These are phyloP conservation scores for Eucalyptus caleyi DNA, from an alignment of 345 rosid genomes.

Conservation along the genomic window DNA sequence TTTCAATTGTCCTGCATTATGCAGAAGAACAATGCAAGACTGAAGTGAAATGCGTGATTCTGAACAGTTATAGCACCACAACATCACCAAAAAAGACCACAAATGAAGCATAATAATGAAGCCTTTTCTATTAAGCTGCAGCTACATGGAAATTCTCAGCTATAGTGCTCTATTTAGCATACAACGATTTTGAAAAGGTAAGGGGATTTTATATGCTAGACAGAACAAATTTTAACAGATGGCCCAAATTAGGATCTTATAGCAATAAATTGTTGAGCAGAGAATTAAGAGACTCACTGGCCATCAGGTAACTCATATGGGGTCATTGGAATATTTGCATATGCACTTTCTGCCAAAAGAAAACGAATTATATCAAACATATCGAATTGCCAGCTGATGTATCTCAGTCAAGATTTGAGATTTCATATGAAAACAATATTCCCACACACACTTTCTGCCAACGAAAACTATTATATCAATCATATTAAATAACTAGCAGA, in stretches of 20 bases:
- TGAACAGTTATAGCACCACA: background rate
- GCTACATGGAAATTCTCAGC: background rate
- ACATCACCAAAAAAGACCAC: background rate
- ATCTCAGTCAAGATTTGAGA: background rate
- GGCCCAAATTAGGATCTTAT: background rate
- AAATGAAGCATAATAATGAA: background rate
- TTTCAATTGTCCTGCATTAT: constrained; percentile 75
- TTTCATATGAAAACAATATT: background rate
- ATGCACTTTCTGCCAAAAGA: constrained; percentile 49
- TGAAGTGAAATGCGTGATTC: background rate
- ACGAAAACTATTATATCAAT: background rate
- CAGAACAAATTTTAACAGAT: background rate
- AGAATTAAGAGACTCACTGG: constrained; percentile 53
- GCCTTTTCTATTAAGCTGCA: background rate
- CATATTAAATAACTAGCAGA: background rate
- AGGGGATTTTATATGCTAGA: background rate
- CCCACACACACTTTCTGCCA: background rate
- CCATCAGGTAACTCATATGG: constrained; percentile 99
- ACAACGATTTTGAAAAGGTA: background rate
- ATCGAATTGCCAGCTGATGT: background rate
- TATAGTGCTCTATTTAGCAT: background rate
- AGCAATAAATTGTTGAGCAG: background rate
- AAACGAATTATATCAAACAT: background rate
- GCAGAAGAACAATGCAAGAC: background rate
- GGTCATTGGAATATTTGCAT: constrained; percentile 96